Base-by-base conservation (phyloP, 2,329 filamentous ascomycete species). In the Fusarium solani-melongenae region DNA sequence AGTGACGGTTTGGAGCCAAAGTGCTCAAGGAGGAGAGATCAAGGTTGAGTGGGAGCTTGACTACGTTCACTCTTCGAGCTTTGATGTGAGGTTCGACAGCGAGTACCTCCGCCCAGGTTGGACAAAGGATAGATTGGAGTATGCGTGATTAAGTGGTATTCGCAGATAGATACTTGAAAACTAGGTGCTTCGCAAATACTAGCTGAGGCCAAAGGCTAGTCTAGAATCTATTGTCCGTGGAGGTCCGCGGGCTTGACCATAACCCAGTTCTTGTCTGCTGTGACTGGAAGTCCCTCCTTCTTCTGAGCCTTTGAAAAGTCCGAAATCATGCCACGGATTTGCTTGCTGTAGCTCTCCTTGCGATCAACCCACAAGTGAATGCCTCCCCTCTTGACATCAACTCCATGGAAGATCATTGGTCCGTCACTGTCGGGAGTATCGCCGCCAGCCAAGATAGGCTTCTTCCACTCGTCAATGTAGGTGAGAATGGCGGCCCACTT, bases 1-100 rank as follows among this genome's bases (percentile, higher is more conserved):
- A 0, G 77, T 91, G 14, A 89, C 86, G 17, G 81, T 92, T 1
- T 92, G 90, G 90, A 88, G 88, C 10, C 88, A 90, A 81, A 84
- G 82, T 2, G 85, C 86, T 7, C 84, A 85, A 12, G 88, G 88
- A 0, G 88, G 85, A 0, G 83, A 84, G 71, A 75, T 90, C 9
- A 82, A 82, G 65, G 77, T 91, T 5, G 84, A 85, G 41, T 87
- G 88, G 85, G 82, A 83, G 61, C 80, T 87, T n/a, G 84, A 89
- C 64, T 90, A 89, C 73, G 85, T 86, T 11, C 83, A 88, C 33
- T 83, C 85, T 20, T 89, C 86, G 41, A 87, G 87, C 36, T 88
- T 89, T 73, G 83, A 87, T 70, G 84, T 87, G 60, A 80, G 77
- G 9, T 87, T 90, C 69, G 84, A 88, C 24, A 82, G 80, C 1